These are phyloP conservation scores for Salix koriyanagi DNA, from an alignment of 345 rosid genomes.

Conservation along the genomic window DNA sequence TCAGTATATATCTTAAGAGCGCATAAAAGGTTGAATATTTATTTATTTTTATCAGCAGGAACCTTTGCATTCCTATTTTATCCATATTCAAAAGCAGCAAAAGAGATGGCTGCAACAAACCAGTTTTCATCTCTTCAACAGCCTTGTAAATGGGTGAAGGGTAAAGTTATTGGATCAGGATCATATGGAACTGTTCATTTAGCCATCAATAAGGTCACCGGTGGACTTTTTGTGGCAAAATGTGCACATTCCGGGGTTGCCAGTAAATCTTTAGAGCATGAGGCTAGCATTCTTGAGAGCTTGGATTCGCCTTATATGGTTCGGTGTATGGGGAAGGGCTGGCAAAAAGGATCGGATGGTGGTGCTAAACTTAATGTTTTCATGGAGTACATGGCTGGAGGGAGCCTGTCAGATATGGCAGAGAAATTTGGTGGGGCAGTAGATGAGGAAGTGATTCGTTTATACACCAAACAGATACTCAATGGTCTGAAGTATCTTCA, in stretches of 20 bases:
- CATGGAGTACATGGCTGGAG: constrained; percentile 42
- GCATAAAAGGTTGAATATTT: background rate
- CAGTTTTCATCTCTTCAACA: background rate
- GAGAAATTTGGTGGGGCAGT: constrained; percentile 34
- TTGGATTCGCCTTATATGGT: constrained; percentile 31
- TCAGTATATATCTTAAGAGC: constrained; percentile 7
- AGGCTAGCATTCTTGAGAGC: constrained; percentile 27
- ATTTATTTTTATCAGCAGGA: background rate
- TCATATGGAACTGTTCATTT: constrained; percentile 34
- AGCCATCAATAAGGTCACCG: constrained; percentile 29
- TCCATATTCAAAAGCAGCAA: background rate
- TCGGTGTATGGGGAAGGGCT: constrained; percentile 21
- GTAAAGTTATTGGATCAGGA: constrained; percentile 33
- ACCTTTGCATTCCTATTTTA: background rate
- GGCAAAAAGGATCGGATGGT: background rate
- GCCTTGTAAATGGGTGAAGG: constrained; percentile 27
- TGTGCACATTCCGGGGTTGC: constrained; percentile 14
- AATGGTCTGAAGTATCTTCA: constrained; percentile 33
- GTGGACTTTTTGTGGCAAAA: constrained; percentile 31
- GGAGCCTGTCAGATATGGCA: constrained; percentile 26
- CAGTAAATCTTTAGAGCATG: constrained; percentile 15
- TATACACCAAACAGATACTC: constrained; percentile 28
- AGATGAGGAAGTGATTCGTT: constrained; percentile 25
- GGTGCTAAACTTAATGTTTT: constrained; percentile 15
- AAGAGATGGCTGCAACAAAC: constrained; percentile 13